Base-by-base conservation (phyloP, 345 rosid genomes). In the Laguncularia racemosa region DNA sequence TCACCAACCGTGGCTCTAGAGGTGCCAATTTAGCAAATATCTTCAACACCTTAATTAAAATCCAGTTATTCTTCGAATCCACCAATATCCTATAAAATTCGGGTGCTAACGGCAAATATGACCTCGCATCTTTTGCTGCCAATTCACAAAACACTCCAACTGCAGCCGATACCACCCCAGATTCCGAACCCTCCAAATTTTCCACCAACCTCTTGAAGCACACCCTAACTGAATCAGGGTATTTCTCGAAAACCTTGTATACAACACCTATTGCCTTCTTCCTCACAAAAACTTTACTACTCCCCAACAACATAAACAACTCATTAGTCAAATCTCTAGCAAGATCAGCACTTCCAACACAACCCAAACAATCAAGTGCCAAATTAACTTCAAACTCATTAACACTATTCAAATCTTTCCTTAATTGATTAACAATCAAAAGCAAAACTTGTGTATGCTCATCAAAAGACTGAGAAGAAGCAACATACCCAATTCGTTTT, bases 141-240 rank as follows among this genome's bases (percentile, higher is more conserved):
- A 87, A 84, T 69, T 93, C 97, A 53, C 91, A 81, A 48, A 93
- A 90, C 54, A 93, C 91, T 55, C 96, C 96, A 45, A 90, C 75
- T 19, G 75, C 85, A 5, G 92, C 90, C 20, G 85, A 87, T 12
- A 84, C 58, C 57, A 80, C 63, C 54, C 74, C 79, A 0, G 74
- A 76, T 71, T 93, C 95, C 45, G 79, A 74, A 74, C 78, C 78
- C 70, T 89, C 99, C 21, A 93, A 77, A 81, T 79, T 85, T 71
- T 93, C 99, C 7, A 85, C 97, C 64, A 93, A 70, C 58, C 95
- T 86, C 80, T 90, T 88, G 57, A 90, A 87, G 69, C 95, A 93
- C 16, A 90, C 84, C 78, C 84, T 74, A 59, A 87, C 96, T 6
- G 92, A 79, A 74, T 93, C 97, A 20, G 97, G 96, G 59, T 80